Base-by-base conservation (phyloP, 108 stramenopile species). In the Aurantiochytrium sp. region DNA sequence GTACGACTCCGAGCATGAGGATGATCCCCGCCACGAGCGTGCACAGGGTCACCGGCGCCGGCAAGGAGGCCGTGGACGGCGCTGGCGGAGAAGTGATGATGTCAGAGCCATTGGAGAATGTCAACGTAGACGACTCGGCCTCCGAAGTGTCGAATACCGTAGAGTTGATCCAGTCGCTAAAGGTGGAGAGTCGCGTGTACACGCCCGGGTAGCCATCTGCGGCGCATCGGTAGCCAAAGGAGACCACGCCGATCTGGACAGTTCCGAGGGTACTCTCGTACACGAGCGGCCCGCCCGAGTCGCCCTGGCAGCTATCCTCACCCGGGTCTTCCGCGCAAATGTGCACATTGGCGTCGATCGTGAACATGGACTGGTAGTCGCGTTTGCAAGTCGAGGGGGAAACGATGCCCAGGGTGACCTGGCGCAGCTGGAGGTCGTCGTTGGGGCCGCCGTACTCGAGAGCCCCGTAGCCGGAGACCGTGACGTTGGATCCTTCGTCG, bases 151-250 rank as follows among this genome's bases (percentile, higher is more conserved):
- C 27, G 59, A 34, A 12, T 8, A 65, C 59, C 8, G 59, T 65
- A 27, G 27, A 30, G 27, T 65, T 34, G 45, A 81, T 81, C 73
- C 73, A 81, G 2, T 41, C 17, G 10, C 12, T 17, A 81, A 48
- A 81, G 12, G 39, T 1, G n/a, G 42, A 48, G 12, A 81, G 24
- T 2, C 45, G 42, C 17, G 73, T 81, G 73, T 81, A 81, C 27
- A 81, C 73, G 6, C 73, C 73, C 12, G 73, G 73, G 24, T 81
- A 81, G 4, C 73, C 73, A 15, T 41, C 17, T 17, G 32, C 39
- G 45, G 73, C 73, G 32, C 73, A 81, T 2, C 24, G 19, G 73
- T 81, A 48, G n/a, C 73, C 73, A 81, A 48, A 81, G 45, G 73
- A 81, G 19, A 48, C 45, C 24, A 81, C 8, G n/a, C 73, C 73